Conservation (phyloP, 257 asterid genomes). For the Salvia hispanica region DNA sequence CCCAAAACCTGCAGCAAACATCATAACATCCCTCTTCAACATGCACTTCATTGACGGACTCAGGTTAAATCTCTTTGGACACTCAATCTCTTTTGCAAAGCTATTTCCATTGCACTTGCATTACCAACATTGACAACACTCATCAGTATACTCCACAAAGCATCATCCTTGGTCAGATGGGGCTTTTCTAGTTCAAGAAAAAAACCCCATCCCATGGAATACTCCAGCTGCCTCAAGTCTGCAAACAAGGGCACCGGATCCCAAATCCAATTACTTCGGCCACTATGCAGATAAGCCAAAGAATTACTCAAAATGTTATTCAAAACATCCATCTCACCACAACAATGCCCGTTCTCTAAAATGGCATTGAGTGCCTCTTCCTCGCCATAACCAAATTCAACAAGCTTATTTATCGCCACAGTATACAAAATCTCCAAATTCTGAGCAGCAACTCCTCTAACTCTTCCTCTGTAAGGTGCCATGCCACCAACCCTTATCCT, state of each 20-base stretch:
- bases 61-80: slow-evolving; percentile 86
- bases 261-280: slow-evolving; percentile 26
- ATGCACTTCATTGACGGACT: slow-evolving; percentile 85
- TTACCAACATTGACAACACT: slow-evolving; percentile 86
- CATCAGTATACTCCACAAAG: slow-evolving; percentile 96
- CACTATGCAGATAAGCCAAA: slow-evolving; percentile 63
- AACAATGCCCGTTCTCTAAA: slow-evolving; percentile 70
- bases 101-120: slow-evolving; percentile 81
- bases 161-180: slow-evolving; percentile 76
- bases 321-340: slow-evolving; percentile 89
- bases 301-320: slow-evolving; percentile 75
- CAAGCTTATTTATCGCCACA: slow-evolving; percentile 62
- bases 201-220: slow-evolving; percentile 85
- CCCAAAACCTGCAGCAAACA: slow-evolving; percentile 92
- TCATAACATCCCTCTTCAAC: slow-evolving; percentile 82
- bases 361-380: slow-evolving; percentile 74
- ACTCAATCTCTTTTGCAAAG: slow-evolving; percentile 79
- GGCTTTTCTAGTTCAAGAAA: slow-evolving; percentile 82
- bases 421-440: slow-evolving; percentile 66
- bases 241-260: slow-evolving; percentile 51
- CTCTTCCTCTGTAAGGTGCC: slow-evolving; percentile 69
- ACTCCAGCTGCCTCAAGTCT: slow-evolving; percentile 77
- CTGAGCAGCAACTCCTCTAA: slow-evolving; percentile 66
- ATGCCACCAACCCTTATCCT: slow-evolving; percentile 67
- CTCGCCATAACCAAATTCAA: slow-evolving; percentile 67